Conservation (phyloP, 768 basidiomycete species). For the Russula abietina region DNA sequence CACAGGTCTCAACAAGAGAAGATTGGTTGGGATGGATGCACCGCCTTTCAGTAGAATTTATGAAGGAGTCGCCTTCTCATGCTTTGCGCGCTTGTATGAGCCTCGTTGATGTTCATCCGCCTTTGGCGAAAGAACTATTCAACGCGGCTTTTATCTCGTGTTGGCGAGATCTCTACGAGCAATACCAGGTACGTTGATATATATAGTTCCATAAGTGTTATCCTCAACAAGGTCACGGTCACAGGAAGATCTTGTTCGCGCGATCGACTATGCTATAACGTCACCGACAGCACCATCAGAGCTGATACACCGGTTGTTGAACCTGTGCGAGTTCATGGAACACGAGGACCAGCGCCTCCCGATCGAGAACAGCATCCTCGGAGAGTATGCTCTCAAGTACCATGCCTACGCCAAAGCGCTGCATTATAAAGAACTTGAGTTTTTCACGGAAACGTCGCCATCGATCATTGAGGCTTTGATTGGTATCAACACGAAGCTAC, state of each 20-base stretch:
- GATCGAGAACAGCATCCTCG: conserved; percentile 88
- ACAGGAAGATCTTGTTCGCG: conserved; percentile 90
- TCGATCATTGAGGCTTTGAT: conserved; percentile 92
- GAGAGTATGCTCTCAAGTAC: conserved; percentile 88
- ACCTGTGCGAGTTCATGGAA: conserved; percentile 98
- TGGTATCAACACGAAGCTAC: conserved; percentile 91
- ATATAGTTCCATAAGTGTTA: background rate
- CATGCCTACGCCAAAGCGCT: conserved; percentile 96
- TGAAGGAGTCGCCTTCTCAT: conserved; percentile 97
- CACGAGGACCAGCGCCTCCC: conserved; percentile 95
- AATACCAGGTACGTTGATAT: conserved; percentile 70
- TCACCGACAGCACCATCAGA: conserved; percentile 76
- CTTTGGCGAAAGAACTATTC: conserved; percentile 90
- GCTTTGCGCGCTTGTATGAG: conserved; percentile 96
- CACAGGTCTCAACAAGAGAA: conserved; percentile 64
- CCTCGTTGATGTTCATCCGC: conserved; percentile 84
- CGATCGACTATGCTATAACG: conserved; percentile 80
- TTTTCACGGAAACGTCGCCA: conserved; percentile 86
- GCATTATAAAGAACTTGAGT: conserved; percentile 98
- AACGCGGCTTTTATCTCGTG: conserved; percentile 98
- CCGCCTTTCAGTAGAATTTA: conserved; percentile 85
- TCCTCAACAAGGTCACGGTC: conserved; percentile 12
- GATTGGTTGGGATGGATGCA: conserved; percentile 98
- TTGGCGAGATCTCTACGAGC: conserved; percentile 92
- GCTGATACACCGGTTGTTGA: conserved; percentile 83